These are phyloP conservation scores for Magnaporthales sp. DNA, from an alignment of 2,329 filamentous ascomycete species.

Conservation along the genomic window DNA sequence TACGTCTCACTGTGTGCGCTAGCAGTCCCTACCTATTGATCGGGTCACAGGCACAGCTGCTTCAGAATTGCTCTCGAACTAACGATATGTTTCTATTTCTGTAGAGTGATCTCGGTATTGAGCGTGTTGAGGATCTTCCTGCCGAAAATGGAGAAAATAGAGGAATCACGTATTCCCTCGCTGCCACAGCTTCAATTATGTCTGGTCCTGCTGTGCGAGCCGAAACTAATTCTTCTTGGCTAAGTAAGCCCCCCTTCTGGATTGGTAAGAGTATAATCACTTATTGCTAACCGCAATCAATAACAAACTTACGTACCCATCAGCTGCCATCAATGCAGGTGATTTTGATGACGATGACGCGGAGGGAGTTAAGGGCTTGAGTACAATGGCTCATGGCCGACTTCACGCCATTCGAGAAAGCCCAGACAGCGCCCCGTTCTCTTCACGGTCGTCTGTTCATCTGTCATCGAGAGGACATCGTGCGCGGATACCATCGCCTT, in stretches of 20 bases:
- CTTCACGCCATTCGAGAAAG: conserved; percentile 23
- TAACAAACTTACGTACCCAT: background rate
- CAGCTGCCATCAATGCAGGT: conserved; percentile 4
- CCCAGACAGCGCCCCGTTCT: background rate
- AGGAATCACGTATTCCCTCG: background rate
- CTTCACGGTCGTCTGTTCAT: background rate
- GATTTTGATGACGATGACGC: conserved; percentile 8
- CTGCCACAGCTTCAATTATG: background rate
- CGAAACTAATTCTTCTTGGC: background rate
- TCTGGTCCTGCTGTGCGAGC: background rate
- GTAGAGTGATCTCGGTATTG: conserved; percentile 3
- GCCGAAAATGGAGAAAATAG: conserved; percentile 3
- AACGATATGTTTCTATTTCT: background rate
- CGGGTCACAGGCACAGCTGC: background rate
- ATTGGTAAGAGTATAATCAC: background rate
- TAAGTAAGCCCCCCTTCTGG: background rate
- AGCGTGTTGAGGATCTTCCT: background rate
- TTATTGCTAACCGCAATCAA: background rate
- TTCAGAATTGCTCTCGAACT: background rate
- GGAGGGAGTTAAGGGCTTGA: conserved; percentile 6
- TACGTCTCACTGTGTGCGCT: background rate
- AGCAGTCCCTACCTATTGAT: background rate
- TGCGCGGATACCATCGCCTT: background rate
- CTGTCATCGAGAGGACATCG: background rate
- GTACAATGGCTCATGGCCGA: conserved; percentile 18